Evolutionary conservation across 2,329 filamentous ascomycete genomes (phyloP), one percentile per base, ranked within the genome.

Genomic region (Fonsecaea monophora): DNA sequence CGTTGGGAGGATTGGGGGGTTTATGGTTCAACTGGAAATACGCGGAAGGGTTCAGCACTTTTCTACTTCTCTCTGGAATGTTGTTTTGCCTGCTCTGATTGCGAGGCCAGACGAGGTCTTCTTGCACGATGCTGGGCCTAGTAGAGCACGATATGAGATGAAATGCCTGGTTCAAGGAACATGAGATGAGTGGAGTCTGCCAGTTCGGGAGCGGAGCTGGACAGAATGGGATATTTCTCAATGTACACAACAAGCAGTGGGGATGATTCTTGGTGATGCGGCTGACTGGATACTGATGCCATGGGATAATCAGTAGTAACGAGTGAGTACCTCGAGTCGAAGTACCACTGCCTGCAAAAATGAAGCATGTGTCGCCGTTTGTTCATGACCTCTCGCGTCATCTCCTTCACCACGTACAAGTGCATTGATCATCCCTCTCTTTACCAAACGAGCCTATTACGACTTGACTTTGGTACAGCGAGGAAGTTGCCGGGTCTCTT

Each of bases 1-100:
- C 64, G 67, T 69, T 67, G 60, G 64, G 38, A 56, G 15, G 53
- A 56, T 42, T 10, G 45, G 25, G 25, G 25, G 25, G 1, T 25
- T 25, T 25, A 25, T 25, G 10, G 5, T 50, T 25, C 10, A 21
- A 50, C 45, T 50, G 45, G 45, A 50, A 50, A 50, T 50, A 25
- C 15, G 18, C 45, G 45, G 10, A 50, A 21, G 45, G 21, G 18
- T 50, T 50, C 45, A 50, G 45, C 45, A 50, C 18, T 25, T 25
- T 50, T 25, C 45, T 25, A 4, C 45, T 50, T 50, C 18, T 25
- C 8, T 50, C 21, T 50, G 21, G 18, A 9, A 50, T 21, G 18
- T 25, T 25, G 25, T 10, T 50, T 50, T 21, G 45, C 7, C 18
- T 21, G 45, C 2, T 50, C 21, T 21, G 45, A 18, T 50, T 21